Evolutionary conservation across 345 rosid species (phyloP), one percentile per base, ranked within the genome.

Genomic region (Lumnitzera littorea): DNA sequence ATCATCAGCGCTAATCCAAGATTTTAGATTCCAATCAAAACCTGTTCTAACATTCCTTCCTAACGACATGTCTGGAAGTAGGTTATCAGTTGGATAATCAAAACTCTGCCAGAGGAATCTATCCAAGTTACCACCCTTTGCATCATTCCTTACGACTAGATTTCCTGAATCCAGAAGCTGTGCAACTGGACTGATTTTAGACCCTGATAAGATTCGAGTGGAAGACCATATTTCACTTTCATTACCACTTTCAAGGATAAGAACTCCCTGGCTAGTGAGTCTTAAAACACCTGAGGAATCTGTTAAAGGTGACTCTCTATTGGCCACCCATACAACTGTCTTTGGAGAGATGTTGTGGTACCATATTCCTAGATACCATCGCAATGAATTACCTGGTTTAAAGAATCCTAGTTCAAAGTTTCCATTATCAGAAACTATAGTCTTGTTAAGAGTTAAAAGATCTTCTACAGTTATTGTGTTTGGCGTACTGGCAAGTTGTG

Each of bases 81-180:
- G 25, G 2, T 79, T 76, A 50, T 80, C 76, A 3, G 73, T 53
- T 0, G 78, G 82, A 48, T 78, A 56, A 67, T 82, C 86, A 52
- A 80, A 85, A 58, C 88, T 80, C 69, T 85, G 86, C 91, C 91
- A 85, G 27, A 80, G n/a, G 24, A 14, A 62, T 4, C 11, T 36
- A 36, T 36, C 43, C 10, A 36, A 5, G 43, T 36, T 36, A 16
- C 46, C 36, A 13, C 51, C 61, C 5, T 25, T 20, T 41, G 24
- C 54, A 2, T 31, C 71, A 5, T 74, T 81, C 62, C 47, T 69
- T 10, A 82, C 58, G 11, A 82, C 73, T 0, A 82, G 65, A 52
- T 82, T 82, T 16, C 84, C 91, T 9, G 84, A 51, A 13, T 78
- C 77, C 57, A 82, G 24, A 31, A 85, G 68, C 74, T 64, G 70